Percentiles rank a stretch among this genome's conserved stretches.
phyloP scores from a whole-genome alignment of 2,329 filamentous ascomycete species.

The Penicillium sp. region DNA sequence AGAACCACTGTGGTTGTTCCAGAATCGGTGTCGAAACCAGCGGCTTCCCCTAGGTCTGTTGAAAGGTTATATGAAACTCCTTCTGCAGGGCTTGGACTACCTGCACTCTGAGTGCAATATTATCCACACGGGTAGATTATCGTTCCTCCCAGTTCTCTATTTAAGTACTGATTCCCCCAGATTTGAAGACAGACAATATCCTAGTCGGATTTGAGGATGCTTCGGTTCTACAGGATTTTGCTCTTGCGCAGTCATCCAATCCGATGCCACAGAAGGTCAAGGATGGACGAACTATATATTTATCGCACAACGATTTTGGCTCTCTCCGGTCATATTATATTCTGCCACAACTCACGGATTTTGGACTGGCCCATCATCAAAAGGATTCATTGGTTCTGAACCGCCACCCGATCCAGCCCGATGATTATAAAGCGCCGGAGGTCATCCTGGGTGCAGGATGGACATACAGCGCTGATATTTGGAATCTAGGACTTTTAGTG shows the following conservation, averaged over 20 bases:
- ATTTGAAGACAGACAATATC: background rate
- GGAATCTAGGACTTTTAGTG: background rate
- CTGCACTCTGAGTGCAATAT: background rate
- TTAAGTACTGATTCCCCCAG: too few species aligned
- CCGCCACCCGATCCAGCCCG: background rate
- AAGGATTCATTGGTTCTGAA: background rate
- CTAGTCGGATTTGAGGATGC: background rate
- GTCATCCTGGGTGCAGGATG: background rate
- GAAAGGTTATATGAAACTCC: background rate
- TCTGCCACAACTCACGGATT: background rate
- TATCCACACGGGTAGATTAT: background rate
- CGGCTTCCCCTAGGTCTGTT: background rate
- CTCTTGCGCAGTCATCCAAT: background rate
- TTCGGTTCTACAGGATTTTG: background rate
- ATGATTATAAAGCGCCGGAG: background rate
- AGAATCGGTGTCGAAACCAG: background rate
- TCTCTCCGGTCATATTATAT: background rate
- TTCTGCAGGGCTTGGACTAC: background rate
- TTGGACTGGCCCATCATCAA: background rate
- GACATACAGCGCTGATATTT: background rate
- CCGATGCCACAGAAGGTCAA: background rate
- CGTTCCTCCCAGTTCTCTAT: background rate
- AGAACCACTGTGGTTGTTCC: background rate
- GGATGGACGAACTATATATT: background rate
- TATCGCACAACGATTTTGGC: background rate